phyloP scores from a whole-genome alignment of 106 monocot species.

The Dendrobium nobile region DNA sequence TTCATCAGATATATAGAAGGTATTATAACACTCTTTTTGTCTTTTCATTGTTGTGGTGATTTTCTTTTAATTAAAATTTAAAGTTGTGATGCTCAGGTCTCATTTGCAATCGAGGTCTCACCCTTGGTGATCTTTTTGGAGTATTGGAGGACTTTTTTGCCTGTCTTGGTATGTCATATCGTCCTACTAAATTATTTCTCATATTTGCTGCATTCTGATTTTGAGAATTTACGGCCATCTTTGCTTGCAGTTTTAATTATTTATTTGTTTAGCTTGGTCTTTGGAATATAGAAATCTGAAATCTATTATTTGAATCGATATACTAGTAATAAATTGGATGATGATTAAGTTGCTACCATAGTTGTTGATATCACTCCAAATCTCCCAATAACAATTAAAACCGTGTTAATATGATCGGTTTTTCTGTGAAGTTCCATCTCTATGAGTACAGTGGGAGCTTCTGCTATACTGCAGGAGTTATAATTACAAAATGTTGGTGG shows the following conservation, averaged over 20 bases:
- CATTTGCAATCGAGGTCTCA: constrained; percentile 83
- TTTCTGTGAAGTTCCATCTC: too few species aligned
- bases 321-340: background rate
- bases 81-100: constrained; percentile 38
- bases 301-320: background rate
- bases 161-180: constrained; percentile 55
- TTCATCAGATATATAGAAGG: constrained; percentile 90
- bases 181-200: background rate
- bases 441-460: too few species aligned
- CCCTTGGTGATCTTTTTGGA: constrained; percentile 87
- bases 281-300: background rate
- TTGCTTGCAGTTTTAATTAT: background rate
- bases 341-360: background rate
- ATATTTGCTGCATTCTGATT: background rate
- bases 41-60: background rate
- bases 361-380: too few species aligned
- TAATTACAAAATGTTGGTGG: too few species aligned
- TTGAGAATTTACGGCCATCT: background rate
- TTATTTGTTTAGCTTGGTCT: background rate
- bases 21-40: background rate
- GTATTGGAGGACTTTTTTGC: constrained; percentile 90
- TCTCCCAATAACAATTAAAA: too few species aligned
- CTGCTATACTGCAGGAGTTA: too few species aligned
- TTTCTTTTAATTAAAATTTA: background rate
- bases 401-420: too few species aligned